Conservation (phyloP, 176 grass and related monocot species). For the Elaeis guineensis region DNA sequence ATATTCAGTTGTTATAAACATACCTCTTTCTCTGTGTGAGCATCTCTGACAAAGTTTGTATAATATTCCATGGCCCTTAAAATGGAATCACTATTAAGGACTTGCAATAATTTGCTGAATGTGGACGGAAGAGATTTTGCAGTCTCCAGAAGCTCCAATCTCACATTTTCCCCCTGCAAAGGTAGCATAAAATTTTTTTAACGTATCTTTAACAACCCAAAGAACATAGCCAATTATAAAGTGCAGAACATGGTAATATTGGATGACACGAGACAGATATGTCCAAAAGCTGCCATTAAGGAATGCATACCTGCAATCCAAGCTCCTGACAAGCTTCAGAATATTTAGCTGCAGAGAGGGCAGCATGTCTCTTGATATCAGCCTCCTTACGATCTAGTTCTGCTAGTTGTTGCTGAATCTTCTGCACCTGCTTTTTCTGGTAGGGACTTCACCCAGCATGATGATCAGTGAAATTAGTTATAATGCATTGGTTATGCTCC, state of each 20-base stretch:
- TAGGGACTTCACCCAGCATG: conserved; percentile 50
- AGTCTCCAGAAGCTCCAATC: conserved; percentile 71
- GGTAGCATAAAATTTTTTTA: neutral
- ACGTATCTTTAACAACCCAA: neutral
- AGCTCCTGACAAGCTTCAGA: conserved; percentile 86
- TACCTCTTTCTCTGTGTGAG: conserved; percentile 91
- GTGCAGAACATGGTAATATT: no score
- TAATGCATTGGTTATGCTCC: no score
- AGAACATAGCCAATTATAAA: neutral
- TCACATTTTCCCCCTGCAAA: conserved; percentile 61
- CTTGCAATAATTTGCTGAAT: conserved; percentile 71
- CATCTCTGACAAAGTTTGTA: conserved; percentile 64
- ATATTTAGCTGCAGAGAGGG: conserved; percentile 70
- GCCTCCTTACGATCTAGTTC: conserved; percentile 83
- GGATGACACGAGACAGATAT: no score
- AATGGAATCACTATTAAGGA: conserved; percentile 56
- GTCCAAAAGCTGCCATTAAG: no score
- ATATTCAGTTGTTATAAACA: neutral
- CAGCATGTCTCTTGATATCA: conserved; percentile 72
- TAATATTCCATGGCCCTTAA: conserved; percentile 67
- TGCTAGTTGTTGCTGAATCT: conserved; percentile 79
- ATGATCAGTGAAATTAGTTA: conserved; percentile 1
- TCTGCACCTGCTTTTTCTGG: conserved; percentile 90
- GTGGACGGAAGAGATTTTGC: conserved; percentile 68
- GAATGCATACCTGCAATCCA: conserved; percentile 51